A percentile compares a stretch with the other conserved stretches of the same genome.
Evolutionary conservation across 1,139 yeast genomes (phyloP).

Genomic region (Magnusiomyces ingens): DNA sequence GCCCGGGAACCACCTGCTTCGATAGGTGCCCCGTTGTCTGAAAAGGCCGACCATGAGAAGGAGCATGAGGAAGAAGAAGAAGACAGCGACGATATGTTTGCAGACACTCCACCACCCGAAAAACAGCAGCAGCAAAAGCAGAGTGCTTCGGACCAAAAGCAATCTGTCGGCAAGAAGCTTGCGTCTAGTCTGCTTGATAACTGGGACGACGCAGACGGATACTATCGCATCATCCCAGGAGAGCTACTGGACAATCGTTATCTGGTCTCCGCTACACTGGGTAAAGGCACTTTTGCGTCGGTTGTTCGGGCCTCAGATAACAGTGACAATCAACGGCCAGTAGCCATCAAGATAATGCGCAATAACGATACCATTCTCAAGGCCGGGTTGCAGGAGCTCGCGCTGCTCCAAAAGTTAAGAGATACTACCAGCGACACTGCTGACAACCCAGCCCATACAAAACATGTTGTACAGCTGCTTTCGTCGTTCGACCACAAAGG

Average conservation of each 20-base stretch:
- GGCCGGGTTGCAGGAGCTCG: slow-evolving; percentile 78
- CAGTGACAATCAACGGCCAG: slow-evolving; percentile 38
- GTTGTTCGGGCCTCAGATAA: slow-evolving; percentile 30
- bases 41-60: background rate
- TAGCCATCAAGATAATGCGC: slow-evolving; percentile 75
- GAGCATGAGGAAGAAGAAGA: slow-evolving; percentile 6
- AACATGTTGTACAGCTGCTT: slow-evolving; percentile 65
- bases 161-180: slow-evolving; percentile 18
- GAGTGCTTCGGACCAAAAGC: background rate
- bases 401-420: slow-evolving; percentile 63
- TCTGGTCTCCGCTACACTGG: slow-evolving; percentile 83
- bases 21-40: background rate
- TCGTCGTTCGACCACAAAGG: slow-evolving; percentile 79
- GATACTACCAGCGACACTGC: slow-evolving; percentile 24
- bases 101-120: slow-evolving; percentile 15
- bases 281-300: slow-evolving; percentile 59
- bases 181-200: slow-evolving; percentile 29
- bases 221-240: slow-evolving; percentile 66
- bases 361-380: slow-evolving; percentile 33
- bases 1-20: background rate
- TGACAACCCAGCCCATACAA: slow-evolving; percentile 56
- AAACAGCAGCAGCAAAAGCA: background rate
- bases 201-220: slow-evolving; percentile 69
- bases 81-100: slow-evolving; percentile 23
- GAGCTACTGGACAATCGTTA: slow-evolving; percentile 58